A percentile compares a stretch with the other conserved stretches of the same genome.
These are phyloP conservation scores for Raphanus hybrid DNA, from an alignment of 441 rosid genomes.

Conservation along the genomic window DNA sequence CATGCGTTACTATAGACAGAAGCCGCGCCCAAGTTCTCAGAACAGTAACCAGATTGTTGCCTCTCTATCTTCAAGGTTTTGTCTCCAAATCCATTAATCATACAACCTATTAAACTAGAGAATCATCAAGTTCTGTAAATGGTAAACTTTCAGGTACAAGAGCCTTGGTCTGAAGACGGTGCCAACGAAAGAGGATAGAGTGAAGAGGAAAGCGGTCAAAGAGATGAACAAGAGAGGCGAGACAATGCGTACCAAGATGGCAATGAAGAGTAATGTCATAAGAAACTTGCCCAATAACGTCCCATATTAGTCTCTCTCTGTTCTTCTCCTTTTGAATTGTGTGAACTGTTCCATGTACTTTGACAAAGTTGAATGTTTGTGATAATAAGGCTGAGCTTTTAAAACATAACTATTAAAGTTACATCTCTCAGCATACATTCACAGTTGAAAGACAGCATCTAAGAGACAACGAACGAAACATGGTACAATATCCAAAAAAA, in stretches of 20 bases:
- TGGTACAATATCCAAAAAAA: slow-evolving; percentile 14
- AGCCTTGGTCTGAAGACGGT: slow-evolving; percentile 63
- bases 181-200: slow-evolving; percentile 71
- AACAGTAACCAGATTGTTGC: slow-evolving; percentile 57
- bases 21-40: slow-evolving; percentile 77
- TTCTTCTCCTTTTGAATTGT: background rate
- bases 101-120: background rate
- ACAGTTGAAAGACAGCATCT: background rate
- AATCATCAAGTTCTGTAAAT: background rate
- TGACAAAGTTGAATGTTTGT: slow-evolving; percentile 25
- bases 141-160: too few relatives aligned
- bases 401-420: background rate
- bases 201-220: slow-evolving; percentile 78
- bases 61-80: slow-evolving; percentile 75
- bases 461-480: background rate
- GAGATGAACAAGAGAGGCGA: slow-evolving; percentile 68
- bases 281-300: slow-evolving; percentile 85
- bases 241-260: slow-evolving; percentile 75
- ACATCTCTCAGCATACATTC: background rate
- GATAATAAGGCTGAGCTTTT: slow-evolving; percentile 15
- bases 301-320: slow-evolving; percentile 51
- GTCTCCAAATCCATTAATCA: slow-evolving; percentile 16
- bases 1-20: slow-evolving; percentile 84
- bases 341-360: background rate
- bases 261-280: slow-evolving; percentile 79